These are phyloP conservation scores for Fusarium euwallaceae DNA, from an alignment of 2,329 filamentous ascomycete genomes.

Conservation along the genomic window DNA sequence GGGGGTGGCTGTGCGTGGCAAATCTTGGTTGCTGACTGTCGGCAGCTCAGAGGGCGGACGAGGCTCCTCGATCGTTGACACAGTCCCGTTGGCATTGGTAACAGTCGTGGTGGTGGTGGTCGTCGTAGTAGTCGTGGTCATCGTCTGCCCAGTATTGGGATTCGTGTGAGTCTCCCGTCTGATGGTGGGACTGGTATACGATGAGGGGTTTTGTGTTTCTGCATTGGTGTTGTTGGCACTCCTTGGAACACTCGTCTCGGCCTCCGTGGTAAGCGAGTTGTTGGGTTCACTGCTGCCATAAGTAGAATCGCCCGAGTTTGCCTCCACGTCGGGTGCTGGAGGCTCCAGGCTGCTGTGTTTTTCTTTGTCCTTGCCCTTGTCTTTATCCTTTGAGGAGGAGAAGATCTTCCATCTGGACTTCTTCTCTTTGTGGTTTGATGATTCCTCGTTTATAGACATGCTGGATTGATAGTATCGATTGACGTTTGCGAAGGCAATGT, in stretches of 20 bases:
- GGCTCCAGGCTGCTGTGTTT: constrained; percentile 31
- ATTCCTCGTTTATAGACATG: constrained; percentile 29
- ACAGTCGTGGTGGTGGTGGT: constrained; percentile 49
- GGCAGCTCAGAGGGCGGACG: constrained; percentile 32
- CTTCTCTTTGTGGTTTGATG: constrained; percentile 30
- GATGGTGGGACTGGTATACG: constrained; percentile 24
- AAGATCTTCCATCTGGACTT: constrained; percentile 45
- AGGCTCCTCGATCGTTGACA: constrained; percentile 38
- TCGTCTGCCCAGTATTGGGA: constrained; percentile 43
- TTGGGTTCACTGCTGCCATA: constrained; percentile 43
- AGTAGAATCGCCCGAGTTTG: constrained; percentile 36
- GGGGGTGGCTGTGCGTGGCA: neutral
- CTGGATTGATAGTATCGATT: neutral
- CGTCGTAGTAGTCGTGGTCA: constrained; percentile 40
- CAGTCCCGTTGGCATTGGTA: constrained; percentile 41
- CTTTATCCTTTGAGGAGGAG: constrained; percentile 40
- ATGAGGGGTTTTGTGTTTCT: constrained; percentile 5
- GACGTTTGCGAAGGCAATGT: neutral
- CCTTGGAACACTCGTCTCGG: constrained; percentile 20
- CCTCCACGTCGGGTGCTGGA: neutral
- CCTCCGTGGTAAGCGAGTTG: constrained; percentile 43
- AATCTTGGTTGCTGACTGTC: constrained; percentile 30
- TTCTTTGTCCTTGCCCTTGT: constrained; percentile 30
- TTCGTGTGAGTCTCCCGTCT: constrained; percentile 33
- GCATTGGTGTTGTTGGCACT: constrained; percentile 18